Evolutionary conservation across 169 alveolate species (phyloP), one percentile per base, ranked within the genome.

Genomic region (Eimeria tenella): DNA sequence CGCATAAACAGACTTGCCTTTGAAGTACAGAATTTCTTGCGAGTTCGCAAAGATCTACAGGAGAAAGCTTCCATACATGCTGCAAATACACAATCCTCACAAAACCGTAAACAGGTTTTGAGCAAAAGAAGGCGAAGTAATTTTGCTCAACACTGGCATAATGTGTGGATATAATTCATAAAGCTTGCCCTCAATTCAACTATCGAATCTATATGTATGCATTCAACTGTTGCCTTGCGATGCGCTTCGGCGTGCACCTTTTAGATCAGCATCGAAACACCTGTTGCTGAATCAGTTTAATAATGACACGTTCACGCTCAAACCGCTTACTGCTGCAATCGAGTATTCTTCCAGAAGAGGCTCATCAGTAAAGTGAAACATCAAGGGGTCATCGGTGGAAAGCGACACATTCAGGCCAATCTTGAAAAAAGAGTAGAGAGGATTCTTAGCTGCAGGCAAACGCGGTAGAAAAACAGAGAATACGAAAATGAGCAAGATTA

Each of bases 331-430:
- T 93, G 97, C 96, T 15, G 98, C 98, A 88, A 97, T 96, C 25
- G 98, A 97, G 93, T 98, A 98, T 93, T 98, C 99, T 92, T 98
- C 99, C 50, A 98, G 94, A 49, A 98, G 96, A 31, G 99, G 98
- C 86, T 98, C 99, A 53, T 97, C 98, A 3, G 99, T 98, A 82
- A 97, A 95, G 93, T 98, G 99, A 92, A 98, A 96, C 97, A 98
- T 98, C 82, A 98, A 94, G 8, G 99, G 99, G 93, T 98, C 99
- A 93, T 98, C 99, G 15, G 99, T 98, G 53, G 99, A 98, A 19
- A 98, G 86, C 42, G 99, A 96, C 11, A 98, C 99, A 93, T 98
- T 98, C 50, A 98, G 94, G 50, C 99, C 99, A 65, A 96, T 96
- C 93, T 95, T 84, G 96, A 98, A 98, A 95, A 97, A 98, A 42